These are phyloP conservation scores for Neckera pumila DNA, from an alignment of 225 moss, liverwort and hornwort species.

Conservation along the genomic window DNA sequence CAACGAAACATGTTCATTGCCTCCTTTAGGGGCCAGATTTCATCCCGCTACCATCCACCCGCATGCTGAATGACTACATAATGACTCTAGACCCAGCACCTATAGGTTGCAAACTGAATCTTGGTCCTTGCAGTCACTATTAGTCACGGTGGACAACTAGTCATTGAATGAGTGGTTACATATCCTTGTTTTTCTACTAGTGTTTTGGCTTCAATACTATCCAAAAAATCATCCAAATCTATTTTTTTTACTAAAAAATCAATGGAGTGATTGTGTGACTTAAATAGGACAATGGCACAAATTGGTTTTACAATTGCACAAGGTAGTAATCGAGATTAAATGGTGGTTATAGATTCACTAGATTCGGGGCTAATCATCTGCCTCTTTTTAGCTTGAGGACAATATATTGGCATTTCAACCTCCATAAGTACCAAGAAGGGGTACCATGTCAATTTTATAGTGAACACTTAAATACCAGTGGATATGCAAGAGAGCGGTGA, in stretches of 20 bases:
- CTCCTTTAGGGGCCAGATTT: no score
- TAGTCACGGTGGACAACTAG: no score
- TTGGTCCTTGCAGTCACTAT: no score
- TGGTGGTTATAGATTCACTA: fast-evolving
- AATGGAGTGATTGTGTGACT: fast-evolving
- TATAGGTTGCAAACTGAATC: no score
- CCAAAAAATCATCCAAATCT: not conserved
- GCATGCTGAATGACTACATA: no score
- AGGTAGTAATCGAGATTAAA: not conserved
- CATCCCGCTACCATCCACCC: no score
- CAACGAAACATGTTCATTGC: no score
- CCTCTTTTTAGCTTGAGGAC: fast-evolving
- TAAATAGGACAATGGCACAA: not conserved
- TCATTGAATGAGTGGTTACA: no score
- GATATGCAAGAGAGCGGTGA: fast-evolving
- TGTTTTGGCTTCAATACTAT: fast-evolving
- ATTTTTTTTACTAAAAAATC: fast-evolving
- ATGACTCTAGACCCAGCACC: no score
- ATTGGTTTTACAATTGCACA: not conserved
- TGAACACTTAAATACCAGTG: not conserved
- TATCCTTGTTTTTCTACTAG: no score
- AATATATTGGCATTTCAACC: not conserved
- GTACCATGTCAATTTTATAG: fast-evolving
- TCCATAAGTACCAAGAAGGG: not conserved
- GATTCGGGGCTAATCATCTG: not conserved